Percentiles rank a stretch among this genome's conserved stretches.
Evolutionary conservation across 192 early-diverging fungal genomes (phyloP).

Genomic region (Funneliformis mosseae): DNA sequence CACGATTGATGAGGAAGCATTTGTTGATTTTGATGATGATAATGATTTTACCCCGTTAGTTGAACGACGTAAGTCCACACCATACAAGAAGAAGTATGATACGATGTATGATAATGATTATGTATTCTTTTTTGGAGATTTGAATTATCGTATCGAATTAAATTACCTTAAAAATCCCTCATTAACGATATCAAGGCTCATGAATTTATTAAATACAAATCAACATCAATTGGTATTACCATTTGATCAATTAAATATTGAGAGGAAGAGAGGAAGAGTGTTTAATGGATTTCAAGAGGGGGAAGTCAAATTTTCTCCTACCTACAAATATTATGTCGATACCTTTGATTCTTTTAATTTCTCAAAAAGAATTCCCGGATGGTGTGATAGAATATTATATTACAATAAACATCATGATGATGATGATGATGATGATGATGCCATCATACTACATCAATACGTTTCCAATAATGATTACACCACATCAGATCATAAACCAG

Average conservation of each 20-base stretch:
- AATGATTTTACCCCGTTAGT: not conserved
- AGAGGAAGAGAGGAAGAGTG: not conserved
- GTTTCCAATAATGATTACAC: constrained; percentile 42
- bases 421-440: not conserved
- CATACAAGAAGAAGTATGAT: not conserved
- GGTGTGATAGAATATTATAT: constrained; percentile 41
- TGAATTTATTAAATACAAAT: not conserved
- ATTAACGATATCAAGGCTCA: not conserved
- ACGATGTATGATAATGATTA: constrained; percentile 35
- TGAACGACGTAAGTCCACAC: not conserved
- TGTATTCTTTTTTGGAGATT: constrained; percentile 37
- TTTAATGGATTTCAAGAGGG: constrained; percentile 34
- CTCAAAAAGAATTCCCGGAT: constrained; percentile 26
- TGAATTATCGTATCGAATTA: constrained; percentile 37
- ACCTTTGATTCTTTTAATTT: constrained; percentile 9
- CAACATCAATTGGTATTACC: not conserved
- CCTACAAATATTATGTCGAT: constrained; percentile 35
- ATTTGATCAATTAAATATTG: constrained; percentile 33
- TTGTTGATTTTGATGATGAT: not conserved
- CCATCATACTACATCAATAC: constrained; percentile 30
- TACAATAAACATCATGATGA: not conserved
- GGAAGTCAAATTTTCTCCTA: constrained; percentile 33
- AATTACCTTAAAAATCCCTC: not conserved
- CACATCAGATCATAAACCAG: constrained; percentile 49
- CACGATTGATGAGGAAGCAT: not conserved